Evolutionary conservation across 805 yeast species (phyloP).

Genomic region (Pichia pseudocactophila): DNA sequence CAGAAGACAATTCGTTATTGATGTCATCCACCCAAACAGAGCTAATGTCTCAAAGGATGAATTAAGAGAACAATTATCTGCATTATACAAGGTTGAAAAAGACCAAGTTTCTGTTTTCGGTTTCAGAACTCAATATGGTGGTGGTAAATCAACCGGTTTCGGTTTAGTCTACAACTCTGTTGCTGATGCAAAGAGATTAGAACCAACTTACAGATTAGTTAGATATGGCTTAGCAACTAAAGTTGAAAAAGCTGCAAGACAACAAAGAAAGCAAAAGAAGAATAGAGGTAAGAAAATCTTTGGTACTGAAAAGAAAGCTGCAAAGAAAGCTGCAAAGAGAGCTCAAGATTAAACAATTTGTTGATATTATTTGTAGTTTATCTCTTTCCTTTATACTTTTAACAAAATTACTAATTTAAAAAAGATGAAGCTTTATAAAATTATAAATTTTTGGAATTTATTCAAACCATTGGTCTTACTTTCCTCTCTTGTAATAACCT

Average conservation of each 20-base stretch:
- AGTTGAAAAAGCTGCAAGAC: slow-evolving; percentile 97
- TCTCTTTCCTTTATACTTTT: slow-evolving; percentile 1
- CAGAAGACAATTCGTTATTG: slow-evolving; percentile 99
- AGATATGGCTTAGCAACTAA: slow-evolving; percentile 96
- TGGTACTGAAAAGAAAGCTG: slow-evolving; percentile 94
- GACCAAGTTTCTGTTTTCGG: slow-evolving; percentile 88
- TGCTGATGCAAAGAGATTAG: slow-evolving; percentile 97
- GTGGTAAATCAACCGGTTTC: slow-evolving; percentile 98
- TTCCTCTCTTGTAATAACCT: slow-evolving; percentile 50
- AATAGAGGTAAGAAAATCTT: slow-evolving; percentile 98
- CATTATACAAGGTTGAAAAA: slow-evolving; percentile 57
- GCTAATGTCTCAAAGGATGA: slow-evolving; percentile 99
- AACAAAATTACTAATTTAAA: slow-evolving; percentile 1
- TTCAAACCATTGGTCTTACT: slow-evolving; percentile 23
- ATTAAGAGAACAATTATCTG: slow-evolving; percentile 69
- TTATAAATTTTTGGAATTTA: neutral
- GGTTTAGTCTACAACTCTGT: slow-evolving; percentile 97
- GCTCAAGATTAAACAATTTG: slow-evolving; percentile 57
- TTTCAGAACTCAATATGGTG: slow-evolving; percentile 99
- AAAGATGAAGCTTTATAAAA: neutral
- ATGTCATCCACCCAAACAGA: slow-evolving; percentile 98
- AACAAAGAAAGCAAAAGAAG: slow-evolving; percentile 99
- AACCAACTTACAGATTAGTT: slow-evolving; percentile 98
- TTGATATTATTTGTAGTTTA: neutral
- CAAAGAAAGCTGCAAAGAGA: slow-evolving; percentile 88